A percentile compares a stretch with the other conserved stretches of the same genome.
phyloP scores from a whole-genome alignment of 257 asterid genomes.

The Nicotiana knightiana region DNA sequence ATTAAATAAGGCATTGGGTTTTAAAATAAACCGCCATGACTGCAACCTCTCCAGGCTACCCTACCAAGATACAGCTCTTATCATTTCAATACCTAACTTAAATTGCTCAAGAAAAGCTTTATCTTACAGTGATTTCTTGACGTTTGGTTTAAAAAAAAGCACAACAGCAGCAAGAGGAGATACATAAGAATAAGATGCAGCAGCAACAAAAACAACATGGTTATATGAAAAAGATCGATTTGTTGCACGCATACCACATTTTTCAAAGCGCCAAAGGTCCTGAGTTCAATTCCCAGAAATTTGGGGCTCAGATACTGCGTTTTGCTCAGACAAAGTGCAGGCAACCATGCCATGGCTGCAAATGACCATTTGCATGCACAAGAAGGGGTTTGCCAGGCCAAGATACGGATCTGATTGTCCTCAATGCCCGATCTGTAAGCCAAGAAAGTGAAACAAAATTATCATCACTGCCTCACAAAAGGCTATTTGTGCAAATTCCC shows the following conservation, averaged over 20 bases:
- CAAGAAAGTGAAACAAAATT: not conserved
- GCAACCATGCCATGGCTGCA: slow-evolving; percentile 18
- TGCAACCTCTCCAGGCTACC: not conserved
- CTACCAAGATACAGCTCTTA: not conserved
- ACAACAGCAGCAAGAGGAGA: no score
- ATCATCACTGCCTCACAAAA: not conserved
- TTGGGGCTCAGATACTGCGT: not conserved
- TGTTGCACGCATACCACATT: not conserved
- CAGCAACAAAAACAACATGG: no score
- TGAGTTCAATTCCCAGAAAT: not conserved
- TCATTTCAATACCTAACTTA: not conserved
- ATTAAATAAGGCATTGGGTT: not conserved
- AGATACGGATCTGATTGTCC: not conserved
- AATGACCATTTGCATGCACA: slow-evolving; percentile 3
- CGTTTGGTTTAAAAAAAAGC: not conserved
- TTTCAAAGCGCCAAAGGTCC: not conserved
- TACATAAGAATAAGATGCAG: no score
- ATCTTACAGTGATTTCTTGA: not conserved
- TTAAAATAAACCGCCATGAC: not conserved
- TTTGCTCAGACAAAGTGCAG: not conserved
- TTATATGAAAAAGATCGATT: no score
- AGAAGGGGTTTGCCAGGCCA: not conserved
- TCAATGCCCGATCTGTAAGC: not conserved
- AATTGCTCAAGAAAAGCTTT: not conserved
- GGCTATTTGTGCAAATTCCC: no score